Percentiles rank a stretch among this genome's conserved stretches.
These are phyloP conservation scores for Peronospora destructor DNA, from an alignment of 352 stramenopile genomes.

Conservation along the genomic window DNA sequence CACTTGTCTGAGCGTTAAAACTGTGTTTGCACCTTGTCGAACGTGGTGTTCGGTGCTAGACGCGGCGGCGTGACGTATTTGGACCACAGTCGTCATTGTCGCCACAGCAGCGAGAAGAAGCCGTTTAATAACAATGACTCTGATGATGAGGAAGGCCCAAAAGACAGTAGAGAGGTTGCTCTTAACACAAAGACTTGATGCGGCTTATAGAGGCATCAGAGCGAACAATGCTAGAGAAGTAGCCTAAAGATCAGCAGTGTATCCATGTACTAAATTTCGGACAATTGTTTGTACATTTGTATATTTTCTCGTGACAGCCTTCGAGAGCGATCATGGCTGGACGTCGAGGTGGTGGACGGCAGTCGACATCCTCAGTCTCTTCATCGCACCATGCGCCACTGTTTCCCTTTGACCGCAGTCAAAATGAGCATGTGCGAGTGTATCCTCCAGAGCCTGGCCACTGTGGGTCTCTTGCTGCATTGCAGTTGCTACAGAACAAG, in stretches of 20 bases:
- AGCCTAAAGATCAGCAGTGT: too few relatives aligned
- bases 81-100: slow-evolving; percentile 52
- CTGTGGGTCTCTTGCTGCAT: slow-evolving; percentile 6
- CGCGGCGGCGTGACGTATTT: slow-evolving; percentile 30
- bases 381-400: slow-evolving; percentile 14
- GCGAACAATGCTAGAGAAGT: too few relatives aligned
- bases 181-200: slow-evolving; percentile 51
- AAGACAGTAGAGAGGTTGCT: slow-evolving; percentile 17
- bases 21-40: slow-evolving; percentile 46
- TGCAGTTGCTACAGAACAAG: slow-evolving; percentile 45
- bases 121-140: slow-evolving; percentile 22
- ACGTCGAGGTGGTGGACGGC: slow-evolving; percentile 7
- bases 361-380: slow-evolving; percentile 4
- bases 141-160: slow-evolving; percentile 35
- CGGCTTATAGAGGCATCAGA: slow-evolving; percentile 72
- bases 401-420: slow-evolving; percentile 27
- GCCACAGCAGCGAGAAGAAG: slow-evolving; percentile 19
- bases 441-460: slow-evolving; percentile 37
- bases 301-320: neutral
- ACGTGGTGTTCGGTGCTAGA: slow-evolving; percentile 1
- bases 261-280: neutral
- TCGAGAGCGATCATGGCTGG: slow-evolving; percentile 12
- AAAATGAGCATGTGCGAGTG: slow-evolving; percentile 49
- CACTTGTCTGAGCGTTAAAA: slow-evolving; percentile 25
- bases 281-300: neutral